These are phyloP conservation scores for Leccinum griseonigrum DNA, from an alignment of 1,284 basidiomycete species.

Conservation along the genomic window DNA sequence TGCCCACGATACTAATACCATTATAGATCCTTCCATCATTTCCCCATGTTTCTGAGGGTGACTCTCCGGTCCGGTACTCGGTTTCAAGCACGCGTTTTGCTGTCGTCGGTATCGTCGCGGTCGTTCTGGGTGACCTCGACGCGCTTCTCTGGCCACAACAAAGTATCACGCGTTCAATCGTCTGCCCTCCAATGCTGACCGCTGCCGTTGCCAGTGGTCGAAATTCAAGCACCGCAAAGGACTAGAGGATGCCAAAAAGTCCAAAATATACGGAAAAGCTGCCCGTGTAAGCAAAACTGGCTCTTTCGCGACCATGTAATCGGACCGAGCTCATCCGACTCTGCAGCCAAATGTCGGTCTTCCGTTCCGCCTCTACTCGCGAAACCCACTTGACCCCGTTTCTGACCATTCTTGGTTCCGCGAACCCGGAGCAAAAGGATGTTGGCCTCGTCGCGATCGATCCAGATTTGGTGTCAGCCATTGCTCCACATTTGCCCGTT, in stretches of 20 bases:
- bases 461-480: no score
- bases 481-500: no score
- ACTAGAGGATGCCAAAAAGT: constrained; percentile 64
- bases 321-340: constrained; percentile 12
- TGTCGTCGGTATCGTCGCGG: constrained; percentile 26
- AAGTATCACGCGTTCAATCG: constrained; percentile 38
- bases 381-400: neutral
- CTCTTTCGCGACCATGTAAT: neutral
- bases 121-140: constrained; percentile 38
- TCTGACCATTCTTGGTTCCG: constrained; percentile 44
- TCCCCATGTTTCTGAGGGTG: constrained; percentile 15
- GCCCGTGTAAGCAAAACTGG: constrained; percentile 47
- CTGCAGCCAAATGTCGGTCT: constrained; percentile 61
- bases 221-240: constrained; percentile 87
- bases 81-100: neutral
- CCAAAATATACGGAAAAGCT: constrained; percentile 56
- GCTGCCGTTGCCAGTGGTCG: constrained; percentile 59
- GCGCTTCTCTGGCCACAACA: constrained; percentile 59
- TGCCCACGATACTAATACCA: neutral
- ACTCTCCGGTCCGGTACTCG: constrained; percentile 4
- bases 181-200: constrained; percentile 7
- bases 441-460: no score
- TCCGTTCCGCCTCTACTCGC: neutral
- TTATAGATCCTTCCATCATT: no score
- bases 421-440: constrained; percentile 69